Conservation (phyloP, 805 yeast species). For the Kazachstania africana region DNA sequence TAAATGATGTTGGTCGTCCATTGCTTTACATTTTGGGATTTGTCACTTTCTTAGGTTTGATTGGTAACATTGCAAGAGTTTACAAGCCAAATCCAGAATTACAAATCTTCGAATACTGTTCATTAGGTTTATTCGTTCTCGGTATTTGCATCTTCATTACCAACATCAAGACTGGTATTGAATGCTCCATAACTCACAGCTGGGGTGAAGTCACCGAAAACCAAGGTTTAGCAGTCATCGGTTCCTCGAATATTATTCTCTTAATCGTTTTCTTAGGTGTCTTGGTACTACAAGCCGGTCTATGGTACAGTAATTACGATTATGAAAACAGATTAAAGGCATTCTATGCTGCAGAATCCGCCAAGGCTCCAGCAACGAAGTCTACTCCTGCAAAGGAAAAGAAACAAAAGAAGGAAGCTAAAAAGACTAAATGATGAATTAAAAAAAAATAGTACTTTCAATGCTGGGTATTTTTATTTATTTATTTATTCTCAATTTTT, state of each 20-base stretch:
- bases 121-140: conserved; percentile 60
- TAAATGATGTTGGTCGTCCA: conserved; percentile 52
- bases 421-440: conserved; percentile 3
- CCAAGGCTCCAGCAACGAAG: no score
- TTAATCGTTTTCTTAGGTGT: conserved; percentile 65
- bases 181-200: conserved; percentile 52
- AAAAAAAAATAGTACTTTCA: conserved; percentile 6
- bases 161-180: conserved; percentile 71
- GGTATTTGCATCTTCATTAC: conserved; percentile 74
- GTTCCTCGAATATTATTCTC: conserved; percentile 75
- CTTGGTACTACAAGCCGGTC: conserved; percentile 74
- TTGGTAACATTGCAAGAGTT: conserved; percentile 65
- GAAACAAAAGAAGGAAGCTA: conserved; percentile 1
- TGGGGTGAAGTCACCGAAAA: conserved; percentile 91
- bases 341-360: conserved; percentile 25
- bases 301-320: conserved; percentile 74
- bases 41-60: conserved; percentile 57
- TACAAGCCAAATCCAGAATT: conserved; percentile 81
- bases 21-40: conserved; percentile 37
- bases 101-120: conserved; percentile 81
- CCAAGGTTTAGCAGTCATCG: conserved; percentile 84
- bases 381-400: no score
- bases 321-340: conserved; percentile 27
- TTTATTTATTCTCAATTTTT: background rate
- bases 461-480: background rate